These are phyloP conservation scores for Diaporthe humulicola DNA, from an alignment of 2,329 filamentous ascomycete species.

Conservation along the genomic window DNA sequence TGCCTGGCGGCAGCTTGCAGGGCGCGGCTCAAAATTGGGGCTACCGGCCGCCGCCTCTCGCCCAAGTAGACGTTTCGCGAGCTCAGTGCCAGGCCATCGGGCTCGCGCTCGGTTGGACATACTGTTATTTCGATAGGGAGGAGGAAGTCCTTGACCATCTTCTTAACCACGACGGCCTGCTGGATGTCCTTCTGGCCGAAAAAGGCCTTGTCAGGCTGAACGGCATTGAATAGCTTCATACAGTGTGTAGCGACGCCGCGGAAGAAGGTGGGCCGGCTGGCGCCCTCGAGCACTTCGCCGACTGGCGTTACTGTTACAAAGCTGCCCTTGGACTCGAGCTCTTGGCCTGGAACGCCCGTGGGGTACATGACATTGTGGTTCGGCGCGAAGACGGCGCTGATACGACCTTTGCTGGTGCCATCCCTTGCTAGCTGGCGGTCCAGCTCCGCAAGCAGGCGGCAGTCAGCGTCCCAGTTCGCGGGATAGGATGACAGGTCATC, in stretches of 20 bases:
- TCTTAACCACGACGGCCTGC: constrained; percentile 90
- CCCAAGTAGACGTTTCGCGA: constrained; percentile 96
- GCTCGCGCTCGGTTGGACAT: constrained; percentile 77
- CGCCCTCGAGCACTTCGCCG: constrained; percentile 84
- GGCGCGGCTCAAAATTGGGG: constrained; percentile 78
- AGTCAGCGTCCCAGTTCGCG: constrained; percentile 86
- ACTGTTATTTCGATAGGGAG: constrained; percentile 82
- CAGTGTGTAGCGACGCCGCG: constrained; percentile 95
- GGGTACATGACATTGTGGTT: constrained; percentile 90
- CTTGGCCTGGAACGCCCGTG: constrained; percentile 78
- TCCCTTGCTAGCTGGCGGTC: constrained; percentile 72
- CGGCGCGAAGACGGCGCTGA: constrained; percentile 83
- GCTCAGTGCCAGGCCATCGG: constrained; percentile 89
- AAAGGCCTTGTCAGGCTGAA: constrained; percentile 83
- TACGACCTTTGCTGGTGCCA: constrained; percentile 54
- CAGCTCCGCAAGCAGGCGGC: constrained; percentile 75
- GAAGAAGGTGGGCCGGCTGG: constrained; percentile 92
- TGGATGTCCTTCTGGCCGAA: constrained; percentile 99
- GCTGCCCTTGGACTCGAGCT: constrained; percentile 81
- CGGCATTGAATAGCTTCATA: constrained; percentile 92
- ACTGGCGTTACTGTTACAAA: constrained; percentile 94
- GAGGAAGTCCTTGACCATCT: constrained; percentile 90
- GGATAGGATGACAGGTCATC: constrained; percentile 94
- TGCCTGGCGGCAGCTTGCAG: constrained; percentile 77
- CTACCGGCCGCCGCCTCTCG: constrained; percentile 76